Evolutionary conservation across 192 early-diverging fungal genomes (phyloP).

Genomic region (Umbelopsis vinacea): DNA sequence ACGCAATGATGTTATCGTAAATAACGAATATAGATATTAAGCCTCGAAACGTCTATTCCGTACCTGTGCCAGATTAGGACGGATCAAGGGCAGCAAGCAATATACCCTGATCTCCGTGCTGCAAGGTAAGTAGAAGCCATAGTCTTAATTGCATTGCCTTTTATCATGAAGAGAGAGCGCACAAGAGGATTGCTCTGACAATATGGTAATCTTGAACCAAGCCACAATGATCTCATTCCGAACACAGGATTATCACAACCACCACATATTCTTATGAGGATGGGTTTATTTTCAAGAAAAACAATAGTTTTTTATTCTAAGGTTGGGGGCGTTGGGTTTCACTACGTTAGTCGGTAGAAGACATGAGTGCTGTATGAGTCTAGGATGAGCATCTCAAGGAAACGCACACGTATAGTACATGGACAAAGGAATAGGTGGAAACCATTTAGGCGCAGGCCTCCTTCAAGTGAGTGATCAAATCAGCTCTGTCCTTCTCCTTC

Average conservation of each 20-base stretch:
- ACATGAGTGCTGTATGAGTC: not conserved
- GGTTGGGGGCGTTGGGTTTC: not conserved
- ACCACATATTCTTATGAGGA: not conserved
- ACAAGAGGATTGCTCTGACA: too few relatives aligned
- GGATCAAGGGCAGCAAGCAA: too few relatives aligned
- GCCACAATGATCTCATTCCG: not conserved
- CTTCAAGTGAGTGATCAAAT: conserved; percentile 94
- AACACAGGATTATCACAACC: not conserved
- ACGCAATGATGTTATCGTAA: too few relatives aligned
- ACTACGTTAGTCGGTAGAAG: conserved; percentile 1
- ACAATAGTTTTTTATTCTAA: not conserved
- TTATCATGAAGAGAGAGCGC: too few relatives aligned
- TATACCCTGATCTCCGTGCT: too few relatives aligned
- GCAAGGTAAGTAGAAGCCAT: too few relatives aligned
- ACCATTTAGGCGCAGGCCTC: conserved; percentile 29
- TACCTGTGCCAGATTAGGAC: too few relatives aligned
- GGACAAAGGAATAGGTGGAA: not conserved
- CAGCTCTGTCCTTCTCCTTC: conserved; percentile 76
- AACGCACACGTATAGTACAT: conserved; percentile 20
- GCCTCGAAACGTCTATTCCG: too few relatives aligned
- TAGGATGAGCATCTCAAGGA: not conserved
- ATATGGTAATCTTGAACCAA: too few relatives aligned
- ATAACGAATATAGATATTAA: too few relatives aligned
- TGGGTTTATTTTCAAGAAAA: not conserved
- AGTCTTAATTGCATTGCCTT: too few relatives aligned